Base-by-base conservation (phyloP, 306 rosid species). In the Alnus glutinosa region DNA sequence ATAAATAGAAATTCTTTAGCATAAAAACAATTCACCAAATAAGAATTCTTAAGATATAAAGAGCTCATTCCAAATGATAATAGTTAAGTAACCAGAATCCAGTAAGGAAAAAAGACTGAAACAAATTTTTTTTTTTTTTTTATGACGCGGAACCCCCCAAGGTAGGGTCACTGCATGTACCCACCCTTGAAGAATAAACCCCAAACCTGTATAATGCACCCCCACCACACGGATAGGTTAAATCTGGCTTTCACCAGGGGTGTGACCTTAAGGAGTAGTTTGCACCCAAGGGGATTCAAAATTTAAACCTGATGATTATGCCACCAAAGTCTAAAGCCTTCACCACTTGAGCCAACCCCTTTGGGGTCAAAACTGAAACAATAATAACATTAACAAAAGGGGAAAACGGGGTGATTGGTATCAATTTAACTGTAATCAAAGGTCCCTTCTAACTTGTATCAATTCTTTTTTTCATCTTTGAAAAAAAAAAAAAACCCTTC, bases 1-100 rank as follows among this genome's bases (percentile, higher is more conserved):
- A 84, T 82, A 19, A 85, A 88, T 78, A 3, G 49, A 83, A 72
- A 72, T 14, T 57, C 79, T 78, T 64, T 73, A 70, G 78, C 68
- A 77, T 39, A 59, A 32, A 75, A 85, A 78, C 82, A 70, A 78
- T 77, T 34, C 51, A 23, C 42, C 32, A 36, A 74, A 46, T 23
- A 57, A 44, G 55, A 82, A 75, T 55, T 30, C 57, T 77, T 67
- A 54, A 62, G 70, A 81, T 77, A 78, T 50, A 34, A 77, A 71
- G 57, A 79, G 55, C 14, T 50, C 49, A 62, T 61, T 37, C n/a
- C 59, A 81, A 66, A 70, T 73, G 59, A 73, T 71, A 36, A 30
- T 52, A 9, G 34, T 55, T 66, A 72, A 67, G 23, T 70, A 66
- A 54, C 62, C 34, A 57, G 63, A 78, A 59, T 42, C 75, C 42